A percentile compares a stretch with the other conserved stretches of the same genome.
Conservation (phyloP, 2,329 filamentous ascomycete species). For the Penicillium sp. region DNA sequence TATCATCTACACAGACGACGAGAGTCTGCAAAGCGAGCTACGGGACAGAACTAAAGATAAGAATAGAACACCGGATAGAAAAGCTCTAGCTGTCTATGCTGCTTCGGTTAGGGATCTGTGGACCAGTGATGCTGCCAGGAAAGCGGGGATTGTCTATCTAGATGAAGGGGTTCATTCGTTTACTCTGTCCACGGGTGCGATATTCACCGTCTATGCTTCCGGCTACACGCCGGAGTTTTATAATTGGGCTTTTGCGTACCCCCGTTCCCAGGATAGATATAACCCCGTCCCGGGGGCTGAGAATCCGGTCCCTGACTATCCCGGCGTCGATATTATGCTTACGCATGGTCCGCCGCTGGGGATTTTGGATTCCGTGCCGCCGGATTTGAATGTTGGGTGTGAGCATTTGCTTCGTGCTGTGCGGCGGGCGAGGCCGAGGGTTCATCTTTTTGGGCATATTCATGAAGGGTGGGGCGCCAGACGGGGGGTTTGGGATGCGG, state of each 20-base stretch:
- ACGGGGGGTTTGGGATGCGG: slow-evolving; percentile 30
- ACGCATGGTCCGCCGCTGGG: slow-evolving; percentile 58
- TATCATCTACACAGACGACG: slow-evolving; percentile 20
- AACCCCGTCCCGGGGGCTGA: slow-evolving; percentile 39
- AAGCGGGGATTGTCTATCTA: slow-evolving; percentile 52
- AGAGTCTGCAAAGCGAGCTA: slow-evolving; percentile 17
- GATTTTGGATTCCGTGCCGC: slow-evolving; percentile 47
- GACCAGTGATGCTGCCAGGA: slow-evolving; percentile 43
- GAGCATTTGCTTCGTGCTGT: slow-evolving; percentile 52
- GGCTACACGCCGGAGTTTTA: slow-evolving; percentile 55
- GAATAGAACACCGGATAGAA: neutral
- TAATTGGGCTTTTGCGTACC: slow-evolving; percentile 55
- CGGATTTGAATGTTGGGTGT: slow-evolving; percentile 50
- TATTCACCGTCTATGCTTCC: slow-evolving; percentile 51
- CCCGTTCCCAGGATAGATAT: slow-evolving; percentile 50
- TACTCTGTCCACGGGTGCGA: slow-evolving; percentile 46
- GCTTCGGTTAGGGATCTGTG: slow-evolving; percentile 45
- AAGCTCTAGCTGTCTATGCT: slow-evolving; percentile 15
- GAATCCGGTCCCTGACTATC: slow-evolving; percentile 45
- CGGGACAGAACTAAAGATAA: neutral
- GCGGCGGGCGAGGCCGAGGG: slow-evolving; percentile 47
- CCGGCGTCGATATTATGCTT: slow-evolving; percentile 54
- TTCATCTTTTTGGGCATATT: slow-evolving; percentile 64
- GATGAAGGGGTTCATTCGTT: slow-evolving; percentile 53
- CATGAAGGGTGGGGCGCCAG: slow-evolving; percentile 53